Evolutionary conservation across 306 rosid genomes (phyloP).

Genomic region (Delonix regia): DNA sequence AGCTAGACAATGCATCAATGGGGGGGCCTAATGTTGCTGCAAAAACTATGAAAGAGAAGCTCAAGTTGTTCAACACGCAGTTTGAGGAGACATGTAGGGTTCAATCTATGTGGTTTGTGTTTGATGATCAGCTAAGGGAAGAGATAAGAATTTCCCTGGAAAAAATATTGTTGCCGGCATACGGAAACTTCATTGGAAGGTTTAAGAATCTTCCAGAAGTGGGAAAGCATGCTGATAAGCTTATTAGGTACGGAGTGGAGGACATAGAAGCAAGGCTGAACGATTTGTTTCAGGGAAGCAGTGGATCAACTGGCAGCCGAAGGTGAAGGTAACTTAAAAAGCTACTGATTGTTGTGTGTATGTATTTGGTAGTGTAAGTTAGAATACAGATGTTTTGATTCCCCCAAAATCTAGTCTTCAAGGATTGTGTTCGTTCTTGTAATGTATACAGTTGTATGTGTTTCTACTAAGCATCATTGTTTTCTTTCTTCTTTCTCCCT

Average conservation of each 20-base stretch:
- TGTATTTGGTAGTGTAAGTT: constrained; percentile 40
- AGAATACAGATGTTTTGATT: constrained; percentile 26
- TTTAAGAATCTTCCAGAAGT: constrained; percentile 52
- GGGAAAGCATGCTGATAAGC: constrained; percentile 52
- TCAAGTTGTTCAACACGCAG: constrained; percentile 55
- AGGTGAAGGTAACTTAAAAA: constrained; percentile 52
- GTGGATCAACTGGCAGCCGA: constrained; percentile 58
- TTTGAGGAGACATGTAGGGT: constrained; percentile 62
- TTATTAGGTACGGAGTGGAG: constrained; percentile 46
- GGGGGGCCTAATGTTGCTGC: constrained; percentile 51
- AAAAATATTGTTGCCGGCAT: constrained; percentile 56
- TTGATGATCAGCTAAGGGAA: constrained; percentile 59
- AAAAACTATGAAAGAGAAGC: constrained; percentile 61
- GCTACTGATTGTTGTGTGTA: constrained; percentile 30
- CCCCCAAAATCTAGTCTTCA: constrained; percentile 14
- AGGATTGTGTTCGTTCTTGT: constrained; percentile 8
- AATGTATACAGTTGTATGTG: constrained; percentile 19
- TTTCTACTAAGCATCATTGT: neutral
- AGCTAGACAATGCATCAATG: constrained; percentile 51
- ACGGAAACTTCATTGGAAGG: constrained; percentile 56
- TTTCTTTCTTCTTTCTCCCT: neutral
- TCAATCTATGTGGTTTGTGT: constrained; percentile 60
- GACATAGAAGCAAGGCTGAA: constrained; percentile 53
- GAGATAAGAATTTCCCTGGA: constrained; percentile 53
- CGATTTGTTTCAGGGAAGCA: constrained; percentile 50